phyloP scores from a whole-genome alignment of 306 rosid species.

The Oxytropis ochrocephala region DNA sequence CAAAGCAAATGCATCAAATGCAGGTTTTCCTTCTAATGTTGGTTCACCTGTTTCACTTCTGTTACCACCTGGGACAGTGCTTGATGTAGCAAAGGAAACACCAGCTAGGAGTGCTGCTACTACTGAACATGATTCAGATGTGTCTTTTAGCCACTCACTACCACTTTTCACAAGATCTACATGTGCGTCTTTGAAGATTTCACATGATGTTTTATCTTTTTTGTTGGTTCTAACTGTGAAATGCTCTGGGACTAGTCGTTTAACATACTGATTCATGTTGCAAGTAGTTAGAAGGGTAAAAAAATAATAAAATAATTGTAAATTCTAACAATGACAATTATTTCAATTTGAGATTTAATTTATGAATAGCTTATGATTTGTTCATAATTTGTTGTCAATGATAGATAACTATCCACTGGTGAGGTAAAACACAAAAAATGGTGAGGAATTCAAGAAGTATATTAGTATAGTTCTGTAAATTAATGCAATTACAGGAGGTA shows the following conservation, averaged over 20 bases:
- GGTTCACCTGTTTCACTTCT: conserved; percentile 15
- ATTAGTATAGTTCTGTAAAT: too few relatives aligned
- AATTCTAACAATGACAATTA: background rate
- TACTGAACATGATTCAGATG: conserved; percentile 35
- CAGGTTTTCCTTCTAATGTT: conserved; percentile 7
- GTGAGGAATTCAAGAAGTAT: too few relatives aligned
- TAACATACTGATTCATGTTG: background rate
- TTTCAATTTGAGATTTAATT: too few relatives aligned
- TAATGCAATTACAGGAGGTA: too few relatives aligned
- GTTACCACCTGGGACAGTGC: conserved; percentile 36
- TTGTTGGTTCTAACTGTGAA: conserved; percentile 7
- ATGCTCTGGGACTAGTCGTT: conserved; percentile 5
- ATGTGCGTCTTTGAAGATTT: conserved; percentile 2
- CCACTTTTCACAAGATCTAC: background rate
- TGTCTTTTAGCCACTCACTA: conserved; percentile 20
- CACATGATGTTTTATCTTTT: background rate
- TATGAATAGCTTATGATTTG: too few relatives aligned
- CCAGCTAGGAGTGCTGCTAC: conserved; percentile 33
- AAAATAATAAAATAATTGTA: background rate
- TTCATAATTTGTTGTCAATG: too few relatives aligned
- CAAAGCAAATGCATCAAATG: conserved; percentile 29
- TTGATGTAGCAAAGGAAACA: conserved; percentile 30
- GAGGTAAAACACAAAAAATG: too few relatives aligned
- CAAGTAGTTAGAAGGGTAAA: background rate
- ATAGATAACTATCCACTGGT: too few relatives aligned